These are phyloP conservation scores for Ichthyophthirius multifiliis DNA, from an alignment of 169 alveolate species.

Conservation along the genomic window DNA sequence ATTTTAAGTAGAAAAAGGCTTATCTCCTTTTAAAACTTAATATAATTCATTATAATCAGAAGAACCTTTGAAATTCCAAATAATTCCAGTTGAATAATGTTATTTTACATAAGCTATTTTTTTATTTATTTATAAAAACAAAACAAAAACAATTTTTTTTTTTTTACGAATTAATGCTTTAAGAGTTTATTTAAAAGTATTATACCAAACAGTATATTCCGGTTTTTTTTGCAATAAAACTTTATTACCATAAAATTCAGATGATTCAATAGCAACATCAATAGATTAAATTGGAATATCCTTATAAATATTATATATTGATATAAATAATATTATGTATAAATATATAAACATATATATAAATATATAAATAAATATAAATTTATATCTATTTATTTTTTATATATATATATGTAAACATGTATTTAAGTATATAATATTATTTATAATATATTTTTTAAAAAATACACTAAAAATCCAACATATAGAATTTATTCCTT, in stretches of 20 bases:
- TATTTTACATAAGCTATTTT: background rate
- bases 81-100: constrained; percentile 21
- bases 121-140: background rate
- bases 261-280: constrained; percentile 25
- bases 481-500: background rate
- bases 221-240: constrained; percentile 8
- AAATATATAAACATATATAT: background rate
- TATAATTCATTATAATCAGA: constrained; percentile 3
- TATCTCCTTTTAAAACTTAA: constrained; percentile 1
- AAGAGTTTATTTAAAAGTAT: constrained; percentile 12
- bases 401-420: background rate
- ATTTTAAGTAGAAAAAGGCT: too few species aligned
- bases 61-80: constrained; percentile 33
- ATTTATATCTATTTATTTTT: background rate
- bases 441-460: background rate
- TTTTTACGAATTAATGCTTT: constrained; percentile 17
- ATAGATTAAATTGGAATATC: constrained; percentile 17
- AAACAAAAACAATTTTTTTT: background rate
- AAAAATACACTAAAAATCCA: constrained; percentile 2
- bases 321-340: background rate
- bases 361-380: background rate
- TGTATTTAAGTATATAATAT: background rate
- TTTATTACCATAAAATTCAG: constrained; percentile 36
- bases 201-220: constrained; percentile 25
- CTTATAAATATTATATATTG: background rate